Base-by-base conservation (phyloP, 1,284 basidiomycete genomes). In the Leccinum griseonigrum region DNA sequence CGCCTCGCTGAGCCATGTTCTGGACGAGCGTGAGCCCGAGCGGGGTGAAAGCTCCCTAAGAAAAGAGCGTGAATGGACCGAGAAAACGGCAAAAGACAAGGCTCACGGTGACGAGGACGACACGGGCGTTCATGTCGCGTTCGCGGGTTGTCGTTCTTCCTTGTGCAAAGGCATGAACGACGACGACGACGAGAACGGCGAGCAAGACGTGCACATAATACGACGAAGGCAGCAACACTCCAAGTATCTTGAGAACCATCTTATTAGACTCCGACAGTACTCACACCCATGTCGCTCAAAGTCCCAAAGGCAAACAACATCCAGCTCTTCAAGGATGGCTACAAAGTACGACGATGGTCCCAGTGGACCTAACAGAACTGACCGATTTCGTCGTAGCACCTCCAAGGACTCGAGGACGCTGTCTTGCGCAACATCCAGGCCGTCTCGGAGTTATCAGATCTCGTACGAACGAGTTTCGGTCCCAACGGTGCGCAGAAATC, bases 361-460 rank as follows among this genome's bases (percentile, higher is more conserved):
- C 1, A 46, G 11, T 22, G 3, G 0, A 46, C 26, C 48, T 14
- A 28, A 22, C 1, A 9, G 9, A 26, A 53, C 56, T 58, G 5
- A 60, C 40, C 54, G 59, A 60, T 66, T 50, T 59, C 48, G 26
- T 26, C 29, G 40, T 8, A 95, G 91, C 88, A 95, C 73, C 80
- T 94, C 54, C 88, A 90, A 77, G 95, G 95, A 1, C 82, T 98
- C 65, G 95, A 98, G 74, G 95, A 98, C 73, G 94, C 95, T 14
- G 91, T 95, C 29, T 79, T 96, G 67, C 87, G 97, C 64, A 99
- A 98, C 80, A 98, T 98, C 69, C 90, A 95, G 74, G 97, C 97
- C 10, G 94, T 98, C 26, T 83, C 87, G 57, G 97, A 99, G 76
- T 84, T 99, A 57, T 94, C 94, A 50, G 91, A 98, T 79, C 92